Percentiles rank a stretch among this genome's conserved stretches.
These are phyloP conservation scores for Withania somnifera DNA, from an alignment of 305 asterid species.

Conservation along the genomic window DNA sequence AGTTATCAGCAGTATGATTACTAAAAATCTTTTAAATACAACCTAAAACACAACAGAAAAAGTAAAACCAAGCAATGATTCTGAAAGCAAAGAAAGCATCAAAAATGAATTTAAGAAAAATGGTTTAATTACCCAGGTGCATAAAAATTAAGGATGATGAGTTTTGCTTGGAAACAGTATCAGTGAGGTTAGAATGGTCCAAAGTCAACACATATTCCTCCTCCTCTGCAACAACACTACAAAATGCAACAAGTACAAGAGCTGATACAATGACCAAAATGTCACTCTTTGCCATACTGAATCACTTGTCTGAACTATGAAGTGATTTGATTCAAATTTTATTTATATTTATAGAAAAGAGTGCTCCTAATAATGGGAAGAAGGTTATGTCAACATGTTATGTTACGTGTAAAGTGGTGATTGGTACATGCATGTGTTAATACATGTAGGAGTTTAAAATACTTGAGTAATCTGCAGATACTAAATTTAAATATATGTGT, in stretches of 20 bases:
- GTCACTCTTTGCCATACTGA: neutral
- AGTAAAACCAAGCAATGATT: neutral
- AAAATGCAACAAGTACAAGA: conserved; percentile 11
- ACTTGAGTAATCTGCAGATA: neutral
- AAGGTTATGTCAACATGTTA: neutral
- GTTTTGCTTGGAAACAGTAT: conserved; percentile 30
- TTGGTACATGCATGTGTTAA: neutral
- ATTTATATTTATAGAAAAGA: neutral
- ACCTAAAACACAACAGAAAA: neutral
- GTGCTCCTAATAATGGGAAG: no score
- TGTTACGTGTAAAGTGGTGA: neutral
- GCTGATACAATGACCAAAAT: conserved; percentile 10
- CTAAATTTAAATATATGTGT: no score
- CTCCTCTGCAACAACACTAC: conserved; percentile 15
- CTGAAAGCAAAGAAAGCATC: neutral
- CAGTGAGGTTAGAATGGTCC: conserved; percentile 54
- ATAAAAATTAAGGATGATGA: conserved; percentile 58
- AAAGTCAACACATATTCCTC: conserved; percentile 57
- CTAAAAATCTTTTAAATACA: neutral
- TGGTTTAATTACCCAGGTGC: conserved; percentile 50
- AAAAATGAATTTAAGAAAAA: neutral
- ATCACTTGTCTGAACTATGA: neutral
- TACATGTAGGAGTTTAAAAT: neutral
- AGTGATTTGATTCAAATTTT: neutral
- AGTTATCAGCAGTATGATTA: neutral